Percentiles rank a stretch among this genome's conserved stretches.
These are phyloP conservation scores for Neofusicoccum sp. DNA, from an alignment of 2,329 filamentous ascomycete genomes.

Conservation along the genomic window DNA sequence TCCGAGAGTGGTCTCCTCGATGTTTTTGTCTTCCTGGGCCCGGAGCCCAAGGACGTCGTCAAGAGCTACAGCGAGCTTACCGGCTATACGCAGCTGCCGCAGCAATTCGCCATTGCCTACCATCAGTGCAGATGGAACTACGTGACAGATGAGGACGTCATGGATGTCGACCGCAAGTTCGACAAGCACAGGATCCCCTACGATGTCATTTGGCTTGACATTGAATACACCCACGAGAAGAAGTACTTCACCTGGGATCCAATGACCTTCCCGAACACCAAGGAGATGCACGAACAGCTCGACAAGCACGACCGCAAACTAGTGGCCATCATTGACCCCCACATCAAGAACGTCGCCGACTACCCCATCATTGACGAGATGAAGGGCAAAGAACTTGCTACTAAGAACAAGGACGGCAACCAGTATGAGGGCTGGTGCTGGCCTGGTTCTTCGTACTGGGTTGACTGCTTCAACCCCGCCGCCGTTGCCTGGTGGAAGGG, in stretches of 20 bases:
- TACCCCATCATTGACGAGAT: constrained; percentile 78
- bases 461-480: constrained; percentile 93
- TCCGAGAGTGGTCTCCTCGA: constrained; percentile 89
- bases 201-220: constrained; percentile 98
- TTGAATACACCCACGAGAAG: constrained; percentile 95
- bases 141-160: constrained; percentile 93
- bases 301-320: constrained; percentile 84
- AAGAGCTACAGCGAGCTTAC: constrained; percentile 86
- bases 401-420: constrained; percentile 85
- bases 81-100: constrained; percentile 85
- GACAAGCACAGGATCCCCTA: constrained; percentile 95
- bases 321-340: constrained; percentile 92
- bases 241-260: constrained; percentile 98
- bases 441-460: constrained; percentile 95
- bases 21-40: constrained; percentile 91
- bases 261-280: constrained; percentile 81
- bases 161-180: constrained; percentile 93
- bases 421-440: constrained; percentile 98
- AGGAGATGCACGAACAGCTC: constrained; percentile 83
- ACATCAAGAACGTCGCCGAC: constrained; percentile 87
- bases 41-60: constrained; percentile 77
- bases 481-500: constrained; percentile 87
- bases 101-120: constrained; percentile 88
- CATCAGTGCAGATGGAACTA: constrained; percentile 99
- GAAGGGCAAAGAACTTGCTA: constrained; percentile 77